phyloP scores from a whole-genome alignment of 306 rosid species.

The Spatholobus suberectus region DNA sequence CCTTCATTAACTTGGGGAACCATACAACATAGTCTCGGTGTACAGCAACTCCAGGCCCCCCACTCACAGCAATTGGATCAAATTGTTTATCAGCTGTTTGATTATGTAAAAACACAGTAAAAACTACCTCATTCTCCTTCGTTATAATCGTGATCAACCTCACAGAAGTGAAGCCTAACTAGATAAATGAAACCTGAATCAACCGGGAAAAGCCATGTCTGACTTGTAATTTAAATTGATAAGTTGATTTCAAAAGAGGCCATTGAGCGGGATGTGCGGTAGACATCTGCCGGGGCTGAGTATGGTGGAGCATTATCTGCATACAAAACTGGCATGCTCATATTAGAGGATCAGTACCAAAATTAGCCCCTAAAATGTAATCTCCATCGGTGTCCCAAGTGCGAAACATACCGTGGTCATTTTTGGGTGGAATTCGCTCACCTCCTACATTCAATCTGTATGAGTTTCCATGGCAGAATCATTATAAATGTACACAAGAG shows the following conservation, averaged over 20 bases:
- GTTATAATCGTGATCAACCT: too few species aligned
- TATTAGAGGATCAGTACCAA: not conserved
- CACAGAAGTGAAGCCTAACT: too few species aligned
- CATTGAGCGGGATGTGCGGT: slow-evolving; percentile 28
- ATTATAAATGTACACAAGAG: not conserved
- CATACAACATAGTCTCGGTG: slow-evolving; percentile 43
- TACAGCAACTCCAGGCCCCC: slow-evolving; percentile 38
- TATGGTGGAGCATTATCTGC: slow-evolving; percentile 12
- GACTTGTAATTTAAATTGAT: slow-evolving; percentile 36
- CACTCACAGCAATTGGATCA: too few species aligned
- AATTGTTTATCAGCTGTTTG: too few species aligned
- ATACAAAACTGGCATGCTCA: slow-evolving; percentile 15
- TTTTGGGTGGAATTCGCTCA: too few species aligned
- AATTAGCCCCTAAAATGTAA: not conserved
- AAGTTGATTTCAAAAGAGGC: rapidly evolving
- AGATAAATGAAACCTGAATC: too few species aligned
- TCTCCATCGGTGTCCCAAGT: too few species aligned
- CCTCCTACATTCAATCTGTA: too few species aligned
- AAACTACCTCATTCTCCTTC: too few species aligned
- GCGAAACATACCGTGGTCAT: too few species aligned
- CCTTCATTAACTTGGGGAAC: slow-evolving; percentile 25
- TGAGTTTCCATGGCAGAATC: slow-evolving; percentile 33
- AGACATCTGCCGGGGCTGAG: slow-evolving; percentile 39
- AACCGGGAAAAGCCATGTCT: slow-evolving; percentile 45
- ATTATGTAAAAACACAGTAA: too few species aligned